Base-by-base conservation (phyloP, 192 early-diverging fungal species). In the Phlyctochytrium planicorne region DNA sequence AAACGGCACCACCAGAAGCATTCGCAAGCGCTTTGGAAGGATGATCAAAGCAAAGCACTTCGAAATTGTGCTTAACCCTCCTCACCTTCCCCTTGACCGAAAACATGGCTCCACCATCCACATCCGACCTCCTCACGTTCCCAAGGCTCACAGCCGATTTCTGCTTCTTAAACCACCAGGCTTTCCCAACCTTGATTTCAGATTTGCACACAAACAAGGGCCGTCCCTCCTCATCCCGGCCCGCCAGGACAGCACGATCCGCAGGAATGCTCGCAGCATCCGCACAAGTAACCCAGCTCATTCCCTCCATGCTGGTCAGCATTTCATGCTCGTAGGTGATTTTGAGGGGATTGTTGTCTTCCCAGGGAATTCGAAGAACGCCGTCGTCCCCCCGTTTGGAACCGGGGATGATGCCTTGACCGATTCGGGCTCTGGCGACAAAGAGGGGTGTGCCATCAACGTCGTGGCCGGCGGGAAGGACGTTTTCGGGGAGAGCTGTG, bases 241-340 rank as follows among this genome's bases (percentile, higher is more conserved):
- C 65, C 12, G 52, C 65, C 30, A 34, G 25, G 14, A 66, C 50
- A 14, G 65, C 52, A 4, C 37, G 31, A 25, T 1, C n/a, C 1
- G 23, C 14, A 57, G 65, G 65, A 24, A 66, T 33, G 24, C 34
- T 20, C 30, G 33, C 65, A 20, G 50, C 32, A 16, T 30, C 3
- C 20, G 1, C 53, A 20, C 40, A 47, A 1, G 50, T 16, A 29
- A 66, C 65, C 65, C 65, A 66, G 27, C 4, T 27, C 25, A 56
- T 31, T 20, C 65, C 65, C n/a, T 52, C 65, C 12, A 56, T 35
- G 34, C 20, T 56, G 16, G 33, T 32, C 30, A 66, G 53, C 14
- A 66, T 24, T 20, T 66, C 65, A 32, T 66, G 65, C 34, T 53
- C 65, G 53, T 30, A 66, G 20, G 25, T 14, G 32, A 66, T 66